Conservation (phyloP, 2,329 filamentous ascomycete species). For the Pestalotiopsis sp. region DNA sequence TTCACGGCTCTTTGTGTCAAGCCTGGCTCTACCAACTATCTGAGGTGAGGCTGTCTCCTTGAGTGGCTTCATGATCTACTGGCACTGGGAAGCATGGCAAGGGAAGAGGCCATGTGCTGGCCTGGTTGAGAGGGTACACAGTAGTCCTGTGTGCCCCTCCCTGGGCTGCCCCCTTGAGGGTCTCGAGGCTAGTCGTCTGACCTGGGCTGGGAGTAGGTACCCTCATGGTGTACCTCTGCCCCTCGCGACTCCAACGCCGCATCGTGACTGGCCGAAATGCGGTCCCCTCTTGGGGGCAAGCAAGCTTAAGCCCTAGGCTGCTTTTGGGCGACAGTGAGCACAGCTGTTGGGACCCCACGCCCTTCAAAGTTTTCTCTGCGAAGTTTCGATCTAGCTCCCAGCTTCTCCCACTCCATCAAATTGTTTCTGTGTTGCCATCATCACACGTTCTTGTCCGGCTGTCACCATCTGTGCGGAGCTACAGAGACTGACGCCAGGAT, state of each 20-base stretch:
- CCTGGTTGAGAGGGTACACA: neutral
- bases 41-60: neutral
- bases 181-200: too few species aligned
- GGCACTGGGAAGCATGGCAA: neutral
- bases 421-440: neutral
- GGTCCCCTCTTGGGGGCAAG: too few species aligned
- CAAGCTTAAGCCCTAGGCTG: too few species aligned
- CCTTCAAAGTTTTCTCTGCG: too few species aligned
- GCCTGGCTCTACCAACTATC: neutral
- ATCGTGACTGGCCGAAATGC: too few species aligned
- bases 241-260: too few species aligned
- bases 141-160: neutral
- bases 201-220: too few species aligned
- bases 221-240: too few species aligned
- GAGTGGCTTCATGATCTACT: neutral
- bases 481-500: neutral
- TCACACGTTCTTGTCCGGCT: neutral
- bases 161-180: too few species aligned
- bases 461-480: neutral
- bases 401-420: neutral
- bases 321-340: too few species aligned
- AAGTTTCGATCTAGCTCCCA: neutral
- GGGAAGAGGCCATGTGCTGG: neutral
- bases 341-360: too few species aligned
- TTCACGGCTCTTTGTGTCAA: neutral